Percentiles rank a stretch among this genome's conserved stretches.
phyloP scores from a whole-genome alignment of 2,329 filamentous ascomycete genomes.

The Ceratocystiopsis minuta region DNA sequence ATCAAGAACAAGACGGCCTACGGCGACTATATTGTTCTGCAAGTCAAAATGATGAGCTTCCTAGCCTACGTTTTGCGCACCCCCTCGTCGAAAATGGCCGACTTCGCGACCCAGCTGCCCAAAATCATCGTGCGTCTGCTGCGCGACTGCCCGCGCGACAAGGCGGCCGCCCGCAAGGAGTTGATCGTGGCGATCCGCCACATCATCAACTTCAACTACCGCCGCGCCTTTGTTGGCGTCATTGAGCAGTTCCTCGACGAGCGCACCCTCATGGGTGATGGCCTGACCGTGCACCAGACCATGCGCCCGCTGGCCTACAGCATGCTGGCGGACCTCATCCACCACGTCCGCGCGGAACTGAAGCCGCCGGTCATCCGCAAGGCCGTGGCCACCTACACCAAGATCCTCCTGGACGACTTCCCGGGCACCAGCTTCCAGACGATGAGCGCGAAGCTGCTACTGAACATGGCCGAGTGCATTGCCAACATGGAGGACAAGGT shows the following conservation, averaged over 20 bases:
- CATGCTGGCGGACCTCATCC: conserved; percentile 94
- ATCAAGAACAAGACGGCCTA: conserved; percentile 91
- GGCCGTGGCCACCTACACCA: conserved; percentile 93
- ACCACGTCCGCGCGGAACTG: conserved; percentile 85
- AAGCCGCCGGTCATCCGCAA: conserved; percentile 80
- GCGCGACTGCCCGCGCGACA: conserved; percentile 87
- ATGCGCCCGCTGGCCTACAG: conserved; percentile 93
- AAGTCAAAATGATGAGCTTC: conserved; percentile 99
- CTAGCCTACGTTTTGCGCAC: conserved; percentile 80
- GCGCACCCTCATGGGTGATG: conserved; percentile 84
- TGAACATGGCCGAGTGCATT: conserved; percentile 98
- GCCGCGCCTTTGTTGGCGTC: conserved; percentile 83
- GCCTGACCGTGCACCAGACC: conserved; percentile 88
- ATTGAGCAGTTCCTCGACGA: conserved; percentile 93
- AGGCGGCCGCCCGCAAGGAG: conserved; percentile 85
- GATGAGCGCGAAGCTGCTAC: conserved; percentile 90
- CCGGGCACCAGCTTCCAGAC: conserved; percentile 98
- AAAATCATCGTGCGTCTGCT: conserved; percentile 79
- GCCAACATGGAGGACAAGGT: conserved; percentile 83
- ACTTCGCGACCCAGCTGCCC: conserved; percentile 73
- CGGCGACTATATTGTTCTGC: conserved; percentile 91
- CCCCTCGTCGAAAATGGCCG: conserved; percentile 69
- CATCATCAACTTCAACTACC: conserved; percentile 97
- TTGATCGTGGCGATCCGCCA: conserved; percentile 90
- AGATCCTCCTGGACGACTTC: conserved; percentile 86